A percentile compares a stretch with the other conserved stretches of the same genome.
Evolutionary conservation across 2,329 filamentous ascomycete genomes (phyloP).

Genomic region (Ciborinia camelliae): DNA sequence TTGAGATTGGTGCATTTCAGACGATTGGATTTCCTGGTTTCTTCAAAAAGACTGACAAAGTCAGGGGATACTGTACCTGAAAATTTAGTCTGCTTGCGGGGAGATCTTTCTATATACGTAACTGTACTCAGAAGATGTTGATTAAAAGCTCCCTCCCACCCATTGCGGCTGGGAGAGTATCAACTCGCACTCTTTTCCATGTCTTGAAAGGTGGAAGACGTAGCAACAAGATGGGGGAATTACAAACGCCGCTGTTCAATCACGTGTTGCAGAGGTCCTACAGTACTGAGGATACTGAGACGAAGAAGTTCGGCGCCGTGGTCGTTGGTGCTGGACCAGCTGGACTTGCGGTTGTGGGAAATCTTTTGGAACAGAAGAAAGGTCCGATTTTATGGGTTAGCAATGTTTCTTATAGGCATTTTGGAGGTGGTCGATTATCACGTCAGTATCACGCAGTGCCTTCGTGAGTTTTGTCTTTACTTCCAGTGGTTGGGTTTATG

Average conservation of each 20-base stretch:
- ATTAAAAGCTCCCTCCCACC: conserved; percentile 2
- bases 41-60: neutral
- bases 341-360: conserved; percentile 59
- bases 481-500: no score
- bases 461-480: conserved; percentile 34
- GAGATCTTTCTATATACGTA: neutral
- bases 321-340: conserved; percentile 58
- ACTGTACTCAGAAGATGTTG: neutral
- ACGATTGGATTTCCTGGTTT: neutral
- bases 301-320: conserved; percentile 47
- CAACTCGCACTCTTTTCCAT: conserved; percentile 6
- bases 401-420: conserved; percentile 39
- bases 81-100: neutral
- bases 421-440: conserved; percentile 51
- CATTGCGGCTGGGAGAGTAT: conserved; percentile 6
- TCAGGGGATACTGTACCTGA: neutral
- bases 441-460: conserved; percentile 59
- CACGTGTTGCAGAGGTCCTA: neutral
- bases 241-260: neutral
- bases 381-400: conserved; percentile 58
- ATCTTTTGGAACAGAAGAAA: conserved; percentile 53
- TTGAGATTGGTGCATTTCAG: neutral
- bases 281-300: neutral
- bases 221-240: neutral
- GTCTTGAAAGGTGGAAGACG: conserved; percentile 11